A percentile compares a stretch with the other conserved stretches of the same genome.
These are phyloP conservation scores for Cytospora paraplurivora DNA, from an alignment of 2,329 filamentous ascomycete species.

Conservation along the genomic window DNA sequence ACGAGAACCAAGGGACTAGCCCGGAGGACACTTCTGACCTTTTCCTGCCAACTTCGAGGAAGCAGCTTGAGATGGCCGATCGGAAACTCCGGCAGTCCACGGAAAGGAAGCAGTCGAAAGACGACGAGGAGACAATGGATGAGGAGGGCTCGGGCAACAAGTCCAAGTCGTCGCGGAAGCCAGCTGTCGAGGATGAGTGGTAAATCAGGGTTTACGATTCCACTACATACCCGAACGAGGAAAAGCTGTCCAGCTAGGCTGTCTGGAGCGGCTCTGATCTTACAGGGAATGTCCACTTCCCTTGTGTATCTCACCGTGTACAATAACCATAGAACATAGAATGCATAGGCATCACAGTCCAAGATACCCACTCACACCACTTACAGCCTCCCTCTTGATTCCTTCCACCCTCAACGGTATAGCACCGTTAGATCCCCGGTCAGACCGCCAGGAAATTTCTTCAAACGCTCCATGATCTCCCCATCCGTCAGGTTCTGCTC, in stretches of 20 bases:
- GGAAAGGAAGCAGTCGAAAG: slow-evolving; percentile 9
- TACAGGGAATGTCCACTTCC: neutral
- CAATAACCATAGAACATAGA: slow-evolving; percentile 13
- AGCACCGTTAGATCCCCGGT: slow-evolving; percentile 57
- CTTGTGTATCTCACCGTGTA: slow-evolving; percentile 31
- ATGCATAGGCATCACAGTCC: neutral
- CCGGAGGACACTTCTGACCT: neutral
- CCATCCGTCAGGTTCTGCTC: slow-evolving; percentile 71
- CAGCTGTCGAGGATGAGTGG: slow-evolving; percentile 1
- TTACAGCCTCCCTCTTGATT: neutral
- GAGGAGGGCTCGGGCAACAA: slow-evolving; percentile 4
- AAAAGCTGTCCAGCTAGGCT: neutral
- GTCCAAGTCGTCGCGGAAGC: neutral
- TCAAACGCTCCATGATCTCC: slow-evolving; percentile 70
- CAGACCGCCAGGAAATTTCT: slow-evolving; percentile 52
- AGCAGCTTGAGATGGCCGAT: slow-evolving; percentile 18
- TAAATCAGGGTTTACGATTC: neutral
- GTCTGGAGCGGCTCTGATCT: neutral
- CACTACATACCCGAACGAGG: neutral
- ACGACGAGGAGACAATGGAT: neutral
- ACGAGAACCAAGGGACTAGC: slow-evolving; percentile 32
- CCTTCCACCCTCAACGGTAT: slow-evolving; percentile 46
- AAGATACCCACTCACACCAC: slow-evolving; percentile 7
- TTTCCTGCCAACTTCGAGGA: slow-evolving; percentile 14
- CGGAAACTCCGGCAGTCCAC: neutral